A percentile compares a stretch with the other conserved stretches of the same genome.
Evolutionary conservation across 176 grass and related monocot species (phyloP).

Genomic region (Zea mays): Zm-B73-REFERENCE-NAM-5.0 NC_050100.1:203327501-203328000

Average conservation of each 20-base stretch:
- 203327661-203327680: neutral
- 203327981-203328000: too few relatives aligned
- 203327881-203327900: constrained; percentile 1
- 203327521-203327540: neutral
- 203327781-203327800: constrained; percentile 76
- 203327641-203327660: constrained; percentile 47
- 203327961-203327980: too few relatives aligned
- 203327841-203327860: constrained; percentile 55
- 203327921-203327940: neutral
- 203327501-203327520: neutral
- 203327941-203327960: too few relatives aligned
- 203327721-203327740: constrained; percentile 64
- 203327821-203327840: constrained; percentile 77
- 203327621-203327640: constrained; percentile 73
- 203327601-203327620: constrained; percentile 70
- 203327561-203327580: constrained; percentile 71
- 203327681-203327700: neutral
- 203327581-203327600: constrained; percentile 63
- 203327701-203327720: neutral
- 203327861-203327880: constrained; percentile 37
- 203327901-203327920: constrained; percentile 2
- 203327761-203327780: constrained; percentile 69
- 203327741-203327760: constrained; percentile 76
- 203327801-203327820: constrained; percentile 68
- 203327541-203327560: neutral